phyloP scores from a whole-genome alignment of 163 green algal species.

The Scenedesmus sp. region DNA sequence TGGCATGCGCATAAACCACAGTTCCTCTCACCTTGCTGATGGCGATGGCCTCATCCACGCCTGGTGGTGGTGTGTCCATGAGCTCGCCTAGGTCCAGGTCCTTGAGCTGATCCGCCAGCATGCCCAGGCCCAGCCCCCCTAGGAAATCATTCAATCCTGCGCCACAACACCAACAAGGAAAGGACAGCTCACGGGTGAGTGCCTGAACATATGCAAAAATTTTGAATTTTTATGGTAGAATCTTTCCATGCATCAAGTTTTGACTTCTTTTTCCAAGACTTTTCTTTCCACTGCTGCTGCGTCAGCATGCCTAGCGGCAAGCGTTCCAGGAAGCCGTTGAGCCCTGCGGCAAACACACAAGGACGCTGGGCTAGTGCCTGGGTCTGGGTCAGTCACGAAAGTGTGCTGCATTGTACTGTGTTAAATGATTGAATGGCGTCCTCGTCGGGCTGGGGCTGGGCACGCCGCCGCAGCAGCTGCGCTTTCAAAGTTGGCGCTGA shows the following conservation, averaged over 20 bases:
- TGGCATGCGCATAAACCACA: background rate
- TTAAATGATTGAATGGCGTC: too few relatives aligned
- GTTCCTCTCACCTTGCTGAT: conserved; percentile 83
- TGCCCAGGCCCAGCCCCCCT: conserved; percentile 80
- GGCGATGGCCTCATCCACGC: conserved; percentile 90
- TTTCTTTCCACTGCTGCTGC: too few relatives aligned
- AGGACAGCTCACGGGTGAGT: background rate
- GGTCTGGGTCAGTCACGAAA: background rate
- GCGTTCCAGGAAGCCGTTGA: too few relatives aligned
- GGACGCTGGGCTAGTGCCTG: background rate
- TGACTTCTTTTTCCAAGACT: too few relatives aligned
- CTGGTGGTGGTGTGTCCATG: conserved; percentile 94
- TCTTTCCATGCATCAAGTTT: background rate
- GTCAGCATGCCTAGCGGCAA: background rate
- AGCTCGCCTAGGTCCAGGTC: conserved; percentile 91
- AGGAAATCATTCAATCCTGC: conserved; percentile 60
- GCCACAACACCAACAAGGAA: background rate
- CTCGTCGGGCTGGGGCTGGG: too few relatives aligned
- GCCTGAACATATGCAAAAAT: too few relatives aligned
- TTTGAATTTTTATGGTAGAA: too few relatives aligned
- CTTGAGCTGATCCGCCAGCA: conserved; percentile 85
- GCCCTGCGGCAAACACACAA: too few relatives aligned
- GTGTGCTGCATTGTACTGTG: too few relatives aligned
- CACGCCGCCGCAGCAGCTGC: too few relatives aligned
- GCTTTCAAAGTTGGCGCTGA: too few relatives aligned